Base-by-base conservation (phyloP, 139 green algal genomes). In the Bryopsis sp. region DNA sequence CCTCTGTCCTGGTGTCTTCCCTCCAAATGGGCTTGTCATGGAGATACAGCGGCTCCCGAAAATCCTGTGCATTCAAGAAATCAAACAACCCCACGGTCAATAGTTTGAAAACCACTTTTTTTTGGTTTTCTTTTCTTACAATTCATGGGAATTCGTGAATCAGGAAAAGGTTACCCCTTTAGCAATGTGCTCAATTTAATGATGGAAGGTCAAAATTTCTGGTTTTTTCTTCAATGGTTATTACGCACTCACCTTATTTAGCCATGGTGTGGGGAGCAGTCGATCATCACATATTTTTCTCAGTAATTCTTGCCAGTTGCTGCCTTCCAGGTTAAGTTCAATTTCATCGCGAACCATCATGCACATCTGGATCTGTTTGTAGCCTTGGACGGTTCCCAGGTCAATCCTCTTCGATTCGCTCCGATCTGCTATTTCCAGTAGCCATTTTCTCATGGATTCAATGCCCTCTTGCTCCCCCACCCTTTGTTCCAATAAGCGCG, bases 11-110 rank as follows among this genome's bases (percentile, higher is more conserved):
- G 1, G 39, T 75, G 65, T 92, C 85, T 68, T 80, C 47, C 22
- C 80, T 43, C 31, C 70, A 72, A 39, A 81, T 39, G 46, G 82
- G 72, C 19, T 67, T 76, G 58, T 88, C 80, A 5, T 64, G 67
- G 2, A 90, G 43, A 39, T 84, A 84, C 1, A 90, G 58, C 22
- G 84, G 84, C 60, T 90, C 84, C 5, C 78, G 64, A 64, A 89
- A 90, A 61, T 86, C 69, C 70, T 84, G 78, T 62, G 7, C 33
- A 57, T 64, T 7, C 54, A 64, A 64, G 37, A 11, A 32, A 7
- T 7, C 54, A 7, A 11, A 7, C 35, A 31, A 64, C 11, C 54
- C 54, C 11, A 7, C 24, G 7, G 54, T 7, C 31, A 11, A n/a
- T n/a, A n/a, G n/a, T n/a, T n/a, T n/a, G n/a, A n/a, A n/a, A n/a